Percentiles rank a stretch among this genome's conserved stretches.
These are phyloP conservation scores for Talaromyces islandicus DNA, from an alignment of 2,329 filamentous ascomycete species.

Conservation along the genomic window DNA sequence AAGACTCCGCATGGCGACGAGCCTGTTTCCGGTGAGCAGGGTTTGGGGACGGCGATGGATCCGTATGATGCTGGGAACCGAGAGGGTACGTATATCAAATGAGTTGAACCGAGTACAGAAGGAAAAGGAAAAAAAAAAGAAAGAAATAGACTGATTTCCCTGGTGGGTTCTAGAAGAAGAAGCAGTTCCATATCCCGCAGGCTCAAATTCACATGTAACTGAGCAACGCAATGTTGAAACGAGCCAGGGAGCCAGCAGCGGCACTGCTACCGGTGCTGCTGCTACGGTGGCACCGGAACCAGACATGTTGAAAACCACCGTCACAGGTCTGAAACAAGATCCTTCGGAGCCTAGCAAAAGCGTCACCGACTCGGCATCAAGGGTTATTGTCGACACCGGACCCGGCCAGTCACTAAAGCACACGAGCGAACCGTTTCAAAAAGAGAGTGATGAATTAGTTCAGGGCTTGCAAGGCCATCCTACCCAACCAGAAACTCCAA, in stretches of 20 bases:
- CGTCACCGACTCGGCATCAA: conserved; percentile 2
- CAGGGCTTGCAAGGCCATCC: conserved; percentile 1
- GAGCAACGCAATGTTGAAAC: conserved; percentile 7
- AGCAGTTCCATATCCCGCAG: not conserved
- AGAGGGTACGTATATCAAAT: conserved; percentile 42
- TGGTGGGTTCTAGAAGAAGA: conserved; percentile 3
- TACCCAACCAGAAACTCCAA: not conserved
- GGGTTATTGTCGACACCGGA: conserved; percentile 2
- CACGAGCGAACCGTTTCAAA: conserved; percentile 5
- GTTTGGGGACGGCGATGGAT: conserved; percentile 61
- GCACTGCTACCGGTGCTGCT: not conserved
- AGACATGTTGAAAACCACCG: conserved; percentile 3
- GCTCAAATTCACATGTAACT: not conserved
- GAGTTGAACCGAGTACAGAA: not conserved
- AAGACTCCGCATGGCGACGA: conserved; percentile 46
- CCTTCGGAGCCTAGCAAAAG: conserved; percentile 1
- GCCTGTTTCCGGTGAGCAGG: conserved; percentile 65
- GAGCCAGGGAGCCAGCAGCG: not conserved
- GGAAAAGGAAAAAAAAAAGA: not conserved
- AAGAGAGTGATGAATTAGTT: conserved; percentile 7
- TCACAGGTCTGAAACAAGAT: conserved; percentile 4
- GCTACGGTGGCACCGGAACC: not conserved
- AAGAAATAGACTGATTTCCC: not conserved
- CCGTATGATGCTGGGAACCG: conserved; percentile 76
- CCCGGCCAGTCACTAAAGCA: conserved; percentile 5